These are phyloP conservation scores for Turritis glabra DNA, from an alignment of 345 rosid species.

Conservation along the genomic window DNA sequence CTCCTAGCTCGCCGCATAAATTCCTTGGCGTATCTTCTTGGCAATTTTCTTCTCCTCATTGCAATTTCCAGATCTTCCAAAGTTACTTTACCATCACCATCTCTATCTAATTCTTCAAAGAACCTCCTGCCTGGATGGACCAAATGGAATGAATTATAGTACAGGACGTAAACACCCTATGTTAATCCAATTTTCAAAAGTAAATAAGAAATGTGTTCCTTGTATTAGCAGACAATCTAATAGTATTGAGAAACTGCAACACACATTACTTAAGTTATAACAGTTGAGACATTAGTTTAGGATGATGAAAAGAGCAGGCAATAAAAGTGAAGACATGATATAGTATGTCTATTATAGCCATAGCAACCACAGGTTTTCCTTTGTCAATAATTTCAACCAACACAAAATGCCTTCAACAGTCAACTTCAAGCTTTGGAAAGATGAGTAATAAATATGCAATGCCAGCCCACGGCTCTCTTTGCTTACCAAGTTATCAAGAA, in stretches of 20 bases:
- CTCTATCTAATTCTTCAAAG: conserved; percentile 97
- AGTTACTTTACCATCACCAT: conserved; percentile 93
- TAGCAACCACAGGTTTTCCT: not conserved
- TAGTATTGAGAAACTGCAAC: not conserved
- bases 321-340: not conserved
- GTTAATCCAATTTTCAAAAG: not conserved
- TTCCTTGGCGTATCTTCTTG: conserved; percentile 80
- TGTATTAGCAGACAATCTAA: not conserved
- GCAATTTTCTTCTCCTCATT: conserved; percentile 87
- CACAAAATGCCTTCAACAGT: conserved; percentile 1
- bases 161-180: not conserved
- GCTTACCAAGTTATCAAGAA: not conserved
- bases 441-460: conserved; percentile 4
- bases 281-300: not conserved
- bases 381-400: conserved; percentile 15
- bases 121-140: conserved; percentile 75
- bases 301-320: conserved; percentile 13
- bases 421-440: conserved; percentile 11
- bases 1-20: conserved; percentile 84
- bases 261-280: not conserved
- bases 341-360: not conserved
- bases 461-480: not conserved
- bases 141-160: not conserved
- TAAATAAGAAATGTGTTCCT: conserved; percentile 7
- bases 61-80: conserved; percentile 96